Conservation (phyloP, 192 early-diverging fungal species). For the Coemansia reversa region DNA sequence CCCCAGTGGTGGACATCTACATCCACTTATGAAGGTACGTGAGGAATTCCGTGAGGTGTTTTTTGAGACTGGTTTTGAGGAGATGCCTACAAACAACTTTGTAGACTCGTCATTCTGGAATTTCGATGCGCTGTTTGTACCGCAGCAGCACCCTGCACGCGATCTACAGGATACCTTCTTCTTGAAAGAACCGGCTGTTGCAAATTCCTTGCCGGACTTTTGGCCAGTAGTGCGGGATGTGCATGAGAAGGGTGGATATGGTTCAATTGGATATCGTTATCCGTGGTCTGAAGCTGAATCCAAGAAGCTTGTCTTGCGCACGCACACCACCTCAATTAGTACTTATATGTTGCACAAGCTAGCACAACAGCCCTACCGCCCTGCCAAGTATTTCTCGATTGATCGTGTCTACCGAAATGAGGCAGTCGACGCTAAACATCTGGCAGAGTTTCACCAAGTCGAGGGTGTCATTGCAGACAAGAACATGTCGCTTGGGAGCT, state of each 20-base stretch:
- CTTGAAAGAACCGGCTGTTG: slow-evolving; percentile 61
- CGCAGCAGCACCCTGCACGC: slow-evolving; percentile 95
- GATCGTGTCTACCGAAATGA: slow-evolving; percentile 99
- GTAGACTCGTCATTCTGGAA: slow-evolving; percentile 99
- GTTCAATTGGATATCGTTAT: slow-evolving; percentile 93
- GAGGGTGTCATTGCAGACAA: slow-evolving; percentile 98
- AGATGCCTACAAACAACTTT: slow-evolving; percentile 98
- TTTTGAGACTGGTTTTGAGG: slow-evolving; percentile 97
- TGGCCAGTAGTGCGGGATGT: slow-evolving; percentile 88
- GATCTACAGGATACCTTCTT: slow-evolving; percentile 86
- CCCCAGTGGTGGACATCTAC: slow-evolving; percentile 84
- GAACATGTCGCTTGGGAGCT: slow-evolving; percentile 89
- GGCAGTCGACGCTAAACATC: slow-evolving; percentile 93
- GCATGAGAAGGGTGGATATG: slow-evolving; percentile 92
- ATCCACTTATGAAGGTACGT: slow-evolving; percentile 98
- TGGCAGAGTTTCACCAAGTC: slow-evolving; percentile 99
- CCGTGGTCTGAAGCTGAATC: slow-evolving; percentile 92
- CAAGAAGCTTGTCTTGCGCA: slow-evolving; percentile 88
- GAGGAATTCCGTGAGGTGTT: slow-evolving; percentile 99
- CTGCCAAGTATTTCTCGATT: slow-evolving; percentile 99
- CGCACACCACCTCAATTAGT: slow-evolving; percentile 94
- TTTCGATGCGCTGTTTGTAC: slow-evolving; percentile 99
- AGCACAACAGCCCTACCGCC: slow-evolving; percentile 83
- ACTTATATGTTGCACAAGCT: slow-evolving; percentile 92
- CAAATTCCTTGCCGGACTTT: slow-evolving; percentile 83